These are phyloP conservation scores for Ceratobasidium sp. DNA, from an alignment of 1,284 basidiomycete species.

Conservation along the genomic window DNA sequence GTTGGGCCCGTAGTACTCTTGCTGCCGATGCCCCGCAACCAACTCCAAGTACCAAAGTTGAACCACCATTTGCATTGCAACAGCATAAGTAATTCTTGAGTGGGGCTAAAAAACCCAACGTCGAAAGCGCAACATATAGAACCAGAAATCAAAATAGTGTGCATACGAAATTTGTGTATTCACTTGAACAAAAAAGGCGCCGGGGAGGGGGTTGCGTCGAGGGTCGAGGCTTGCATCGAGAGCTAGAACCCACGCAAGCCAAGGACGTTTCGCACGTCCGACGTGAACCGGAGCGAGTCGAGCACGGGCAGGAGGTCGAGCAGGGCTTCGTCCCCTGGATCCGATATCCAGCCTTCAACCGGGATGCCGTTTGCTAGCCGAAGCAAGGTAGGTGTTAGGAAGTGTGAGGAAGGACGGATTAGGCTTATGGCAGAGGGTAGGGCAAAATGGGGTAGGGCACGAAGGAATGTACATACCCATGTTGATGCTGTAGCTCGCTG, in stretches of 20 bases:
- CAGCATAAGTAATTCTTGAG: constrained; percentile 32
- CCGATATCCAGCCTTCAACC: constrained; percentile 98
- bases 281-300: constrained; percentile 94
- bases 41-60: not conserved
- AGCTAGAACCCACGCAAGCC: constrained; percentile 65
- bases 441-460: not conserved
- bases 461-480: constrained; percentile 72
- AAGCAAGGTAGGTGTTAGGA: constrained; percentile 24
- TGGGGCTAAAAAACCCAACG: constrained; percentile 5
- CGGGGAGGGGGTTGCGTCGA: not conserved
- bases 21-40: not conserved
- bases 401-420: constrained; percentile 7
- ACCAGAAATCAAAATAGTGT: not conserved
- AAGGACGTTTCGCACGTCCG: constrained; percentile 92
- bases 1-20: too few relatives aligned
- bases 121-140: not conserved
- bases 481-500: constrained; percentile 91
- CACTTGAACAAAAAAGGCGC: constrained; percentile 2
- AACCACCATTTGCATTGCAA: constrained; percentile 6
- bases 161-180: not conserved
- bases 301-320: constrained; percentile 95
- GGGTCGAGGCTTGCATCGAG: too few relatives aligned
- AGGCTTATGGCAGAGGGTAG: not conserved
- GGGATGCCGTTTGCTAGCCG: constrained; percentile 92
- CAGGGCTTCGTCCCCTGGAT: constrained; percentile 95